These are phyloP conservation scores for Ogataea haglerorum DNA, from an alignment of 805 yeast species.

Conservation along the genomic window DNA sequence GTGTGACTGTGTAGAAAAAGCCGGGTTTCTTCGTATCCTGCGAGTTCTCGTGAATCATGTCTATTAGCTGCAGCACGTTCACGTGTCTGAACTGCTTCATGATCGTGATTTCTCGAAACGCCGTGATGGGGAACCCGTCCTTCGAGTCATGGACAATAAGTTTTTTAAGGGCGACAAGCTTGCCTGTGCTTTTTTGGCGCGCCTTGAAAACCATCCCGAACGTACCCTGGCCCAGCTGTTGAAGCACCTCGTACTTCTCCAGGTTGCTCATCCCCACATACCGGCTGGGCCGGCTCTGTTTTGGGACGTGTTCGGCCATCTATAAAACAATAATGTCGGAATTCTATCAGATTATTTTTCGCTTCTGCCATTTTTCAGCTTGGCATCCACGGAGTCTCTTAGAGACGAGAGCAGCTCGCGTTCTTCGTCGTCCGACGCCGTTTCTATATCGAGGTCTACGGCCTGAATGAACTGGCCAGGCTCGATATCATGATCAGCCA, in stretches of 20 bases:
- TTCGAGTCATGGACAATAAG: constrained; percentile 73
- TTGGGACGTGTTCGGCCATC: constrained; percentile 6
- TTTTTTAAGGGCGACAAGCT: constrained; percentile 82
- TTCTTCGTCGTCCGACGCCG: not conserved
- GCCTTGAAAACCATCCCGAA: constrained; percentile 90
- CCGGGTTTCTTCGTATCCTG: constrained; percentile 29
- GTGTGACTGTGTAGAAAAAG: constrained; percentile 79
- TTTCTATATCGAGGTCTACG: not conserved
- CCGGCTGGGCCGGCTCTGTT: constrained; percentile 6
- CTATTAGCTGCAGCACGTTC: constrained; percentile 74
- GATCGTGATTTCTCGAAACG: constrained; percentile 85
- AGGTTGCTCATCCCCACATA: constrained; percentile 32
- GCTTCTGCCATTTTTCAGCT: constrained; percentile 6
- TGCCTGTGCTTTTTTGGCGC: constrained; percentile 45
- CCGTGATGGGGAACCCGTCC: constrained; percentile 90
- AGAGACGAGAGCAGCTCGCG: not conserved
- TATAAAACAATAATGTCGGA: not conserved
- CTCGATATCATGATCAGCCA: not conserved
- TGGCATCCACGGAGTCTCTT: constrained; percentile 1
- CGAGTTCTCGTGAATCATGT: constrained; percentile 62
- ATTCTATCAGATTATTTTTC: constrained; percentile 2
- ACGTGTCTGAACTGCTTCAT: constrained; percentile 65
- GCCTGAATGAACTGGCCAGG: not conserved
- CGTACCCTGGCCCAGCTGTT: constrained; percentile 76
- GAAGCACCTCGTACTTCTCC: constrained; percentile 31